Percentiles rank a stretch among this genome's conserved stretches.
Evolutionary conservation across 176 grass and related monocot genomes (phyloP).

Genomic region (Eremochloa ophiuroides): DNA sequence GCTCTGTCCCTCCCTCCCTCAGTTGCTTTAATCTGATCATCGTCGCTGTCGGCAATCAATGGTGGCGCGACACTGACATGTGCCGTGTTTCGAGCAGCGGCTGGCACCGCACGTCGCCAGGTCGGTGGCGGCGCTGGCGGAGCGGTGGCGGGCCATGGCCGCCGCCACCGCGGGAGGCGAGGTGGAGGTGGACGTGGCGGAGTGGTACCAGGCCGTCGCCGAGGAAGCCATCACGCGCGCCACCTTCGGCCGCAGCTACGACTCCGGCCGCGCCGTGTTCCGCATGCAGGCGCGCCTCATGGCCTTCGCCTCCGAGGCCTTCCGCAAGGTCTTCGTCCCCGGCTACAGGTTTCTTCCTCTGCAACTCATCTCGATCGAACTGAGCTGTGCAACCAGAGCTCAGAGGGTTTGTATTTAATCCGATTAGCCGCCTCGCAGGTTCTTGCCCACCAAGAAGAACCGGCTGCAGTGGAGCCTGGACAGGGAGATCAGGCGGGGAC

Average conservation of each 20-base stretch:
- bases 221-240: slow-evolving; percentile 72
- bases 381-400: too few species aligned
- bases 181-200: slow-evolving; percentile 77
- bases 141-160: slow-evolving; percentile 53
- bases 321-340: slow-evolving; percentile 88
- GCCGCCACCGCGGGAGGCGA: slow-evolving; percentile 34
- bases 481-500: slow-evolving; percentile 63
- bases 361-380: too few species aligned
- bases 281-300: slow-evolving; percentile 72
- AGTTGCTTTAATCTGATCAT: not conserved
- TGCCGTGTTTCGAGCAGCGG: slow-evolving; percentile 34
- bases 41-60: slow-evolving; percentile 2
- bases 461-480: slow-evolving; percentile 64
- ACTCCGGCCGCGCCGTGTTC: slow-evolving; percentile 64
- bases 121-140: slow-evolving; percentile 57
- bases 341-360: slow-evolving; percentile 51
- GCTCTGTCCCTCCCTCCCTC: not conserved
- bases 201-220: slow-evolving; percentile 78
- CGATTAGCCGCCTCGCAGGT: slow-evolving; percentile 28
- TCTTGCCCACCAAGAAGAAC: slow-evolving; percentile 76
- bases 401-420: too few species aligned
- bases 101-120: slow-evolving; percentile 56
- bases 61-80: slow-evolving; percentile 14
- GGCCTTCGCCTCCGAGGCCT: slow-evolving; percentile 71
- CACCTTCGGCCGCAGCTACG: slow-evolving; percentile 69